Conservation (phyloP, 108 stramenopile genomes). For the Halocafeteria seosinensis region DNA sequence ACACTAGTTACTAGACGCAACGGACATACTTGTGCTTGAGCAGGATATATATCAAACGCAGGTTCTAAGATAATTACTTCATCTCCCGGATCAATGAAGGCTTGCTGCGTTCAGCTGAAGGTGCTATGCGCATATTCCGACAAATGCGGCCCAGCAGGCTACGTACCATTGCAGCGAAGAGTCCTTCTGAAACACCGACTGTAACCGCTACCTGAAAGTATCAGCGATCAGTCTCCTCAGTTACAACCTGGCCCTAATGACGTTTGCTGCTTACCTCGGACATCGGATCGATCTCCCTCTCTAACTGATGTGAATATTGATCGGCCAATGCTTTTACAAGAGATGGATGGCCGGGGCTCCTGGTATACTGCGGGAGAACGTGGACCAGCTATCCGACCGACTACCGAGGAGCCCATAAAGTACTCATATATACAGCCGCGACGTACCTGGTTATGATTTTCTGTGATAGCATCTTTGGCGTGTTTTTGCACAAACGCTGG, state of each 20-base stretch:
- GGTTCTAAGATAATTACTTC: slow-evolving; percentile 88
- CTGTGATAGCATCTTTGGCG: background rate
- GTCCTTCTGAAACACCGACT: slow-evolving; percentile 74
- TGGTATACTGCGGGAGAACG: too few species aligned
- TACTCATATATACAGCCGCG: too few species aligned
- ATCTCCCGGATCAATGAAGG: slow-evolving; percentile 61
- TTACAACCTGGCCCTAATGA: too few species aligned
- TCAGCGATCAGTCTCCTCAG: too few species aligned
- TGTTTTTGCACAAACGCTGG: background rate
- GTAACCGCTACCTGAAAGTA: too few species aligned
- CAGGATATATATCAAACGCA: slow-evolving; percentile 80
- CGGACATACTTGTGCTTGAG: slow-evolving; percentile 60
- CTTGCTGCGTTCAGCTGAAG: too few species aligned
- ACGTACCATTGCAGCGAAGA: slow-evolving; percentile 63
- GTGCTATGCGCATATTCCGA: too few species aligned
- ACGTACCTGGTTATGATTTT: slow-evolving; percentile 37
- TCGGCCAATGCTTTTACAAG: slow-evolving; percentile 63
- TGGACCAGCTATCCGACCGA: too few species aligned
- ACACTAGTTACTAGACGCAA: too few species aligned
- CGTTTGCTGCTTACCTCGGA: slow-evolving; percentile 51
- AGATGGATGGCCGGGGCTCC: slow-evolving; percentile 74
- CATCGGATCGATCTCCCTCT: slow-evolving; percentile 43
- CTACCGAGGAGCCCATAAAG: too few species aligned
- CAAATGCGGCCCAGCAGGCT: too few species aligned
- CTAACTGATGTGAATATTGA: slow-evolving; percentile 64